These are phyloP conservation scores for Lumnitzera racemosa DNA, from an alignment of 345 rosid species.

Conservation along the genomic window DNA sequence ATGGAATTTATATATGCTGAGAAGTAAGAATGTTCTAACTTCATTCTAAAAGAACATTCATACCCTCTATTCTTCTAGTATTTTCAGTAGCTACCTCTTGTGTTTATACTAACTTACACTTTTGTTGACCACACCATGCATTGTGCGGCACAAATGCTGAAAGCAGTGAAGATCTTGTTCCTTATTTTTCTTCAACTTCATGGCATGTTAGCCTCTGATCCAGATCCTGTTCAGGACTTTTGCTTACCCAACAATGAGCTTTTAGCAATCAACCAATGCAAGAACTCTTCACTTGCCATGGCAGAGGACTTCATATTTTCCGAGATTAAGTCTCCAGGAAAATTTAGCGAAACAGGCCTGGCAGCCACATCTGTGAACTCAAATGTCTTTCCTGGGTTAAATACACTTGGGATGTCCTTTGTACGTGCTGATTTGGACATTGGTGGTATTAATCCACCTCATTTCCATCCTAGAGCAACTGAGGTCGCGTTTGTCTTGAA, in stretches of 20 bases:
- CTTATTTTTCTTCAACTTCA: slow-evolving; percentile 12
- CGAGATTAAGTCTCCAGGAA: slow-evolving; percentile 45
- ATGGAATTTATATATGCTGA: too few relatives aligned
- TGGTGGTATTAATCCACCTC: slow-evolving; percentile 67
- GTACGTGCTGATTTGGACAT: slow-evolving; percentile 66
- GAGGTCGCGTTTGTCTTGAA: slow-evolving; percentile 55
- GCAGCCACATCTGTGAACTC: slow-evolving; percentile 52
- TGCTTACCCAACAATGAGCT: slow-evolving; percentile 36
- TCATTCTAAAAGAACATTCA: too few relatives aligned
- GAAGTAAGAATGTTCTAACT: too few relatives aligned
- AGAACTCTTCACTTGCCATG: slow-evolving; percentile 51
- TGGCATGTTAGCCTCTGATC: slow-evolving; percentile 50
- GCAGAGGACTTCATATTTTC: slow-evolving; percentile 62
- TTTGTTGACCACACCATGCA: too few relatives aligned
- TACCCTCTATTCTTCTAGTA: too few relatives aligned
- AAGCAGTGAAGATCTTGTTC: not conserved
- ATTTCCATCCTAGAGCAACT: slow-evolving; percentile 73
- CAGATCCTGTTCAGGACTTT: slow-evolving; percentile 74
- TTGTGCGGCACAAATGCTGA: too few relatives aligned
- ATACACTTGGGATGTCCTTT: slow-evolving; percentile 61
- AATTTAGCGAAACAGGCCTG: slow-evolving; percentile 44
- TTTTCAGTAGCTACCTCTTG: too few relatives aligned
- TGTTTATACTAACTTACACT: too few relatives aligned
- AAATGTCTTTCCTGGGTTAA: slow-evolving; percentile 59
- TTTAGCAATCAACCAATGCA: slow-evolving; percentile 32